Base-by-base conservation (phyloP, 192 early-diverging fungal genomes). In the Helicostylum pulchrum region DNA sequence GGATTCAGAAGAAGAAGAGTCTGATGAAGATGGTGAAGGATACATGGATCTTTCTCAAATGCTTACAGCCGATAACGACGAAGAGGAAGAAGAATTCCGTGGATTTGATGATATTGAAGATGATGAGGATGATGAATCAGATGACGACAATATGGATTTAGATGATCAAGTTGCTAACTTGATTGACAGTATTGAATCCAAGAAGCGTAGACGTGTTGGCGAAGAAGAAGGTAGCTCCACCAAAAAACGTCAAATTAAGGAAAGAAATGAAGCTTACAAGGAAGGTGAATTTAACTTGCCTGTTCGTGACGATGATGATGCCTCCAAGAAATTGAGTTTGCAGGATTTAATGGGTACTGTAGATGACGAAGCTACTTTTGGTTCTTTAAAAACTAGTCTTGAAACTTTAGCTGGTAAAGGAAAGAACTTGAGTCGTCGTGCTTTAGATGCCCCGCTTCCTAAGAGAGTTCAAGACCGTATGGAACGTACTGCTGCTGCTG, bases 401-500 rank as follows among this genome's bases (percentile, higher is more conserved):
- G 74, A 74, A 47, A 72, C 64, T 7, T 67, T 93, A 19, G 79
- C 83, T 15, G 78, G 80, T 60, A 78, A 86, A 66, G 74, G 75
- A 19, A 76, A 75, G 57, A 47, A 61, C 19, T 32, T 44, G 2
- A 31, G 48, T 19, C 67, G 73, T 17, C 36, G 36, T 39, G 78
- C 82, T 5, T 55, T 94, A 7, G 66, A 83, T 12, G 94, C 92
- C 0, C 95, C 95, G 5, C 64, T 98, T 26, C 87, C 93, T 20
- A 83, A 85, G 62, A 84, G 92, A 43, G 74, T 92, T 46, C 91
- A 95, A 72, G 93, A 96, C 64, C 85, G 87, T 30, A 71, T 94
- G 59, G 88, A 94, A 63, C 90, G 97, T 42, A 68, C 87, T 51
- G 97, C 85, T 15, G 97, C 95, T 3, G 94, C 91, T 54, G 77